Conservation (phyloP, 2,329 filamentous ascomycete genomes). For the Fusarium liriodendri region DNA sequence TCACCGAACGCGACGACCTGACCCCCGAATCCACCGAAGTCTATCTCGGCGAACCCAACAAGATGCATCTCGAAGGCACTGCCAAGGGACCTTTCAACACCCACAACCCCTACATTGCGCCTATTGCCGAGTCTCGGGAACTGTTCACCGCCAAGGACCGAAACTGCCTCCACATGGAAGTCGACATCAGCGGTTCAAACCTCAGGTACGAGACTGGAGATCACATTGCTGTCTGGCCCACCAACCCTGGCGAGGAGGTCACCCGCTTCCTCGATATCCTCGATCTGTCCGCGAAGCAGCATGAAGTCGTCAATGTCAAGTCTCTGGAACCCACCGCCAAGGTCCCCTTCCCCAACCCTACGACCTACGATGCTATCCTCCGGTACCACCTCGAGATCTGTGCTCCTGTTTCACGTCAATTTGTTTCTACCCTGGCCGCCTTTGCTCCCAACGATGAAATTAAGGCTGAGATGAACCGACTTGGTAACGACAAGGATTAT, state of each 20-base stretch:
- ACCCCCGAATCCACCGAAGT: conserved; percentile 82
- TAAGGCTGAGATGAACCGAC: conserved; percentile 88
- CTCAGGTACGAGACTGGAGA: conserved; percentile 96
- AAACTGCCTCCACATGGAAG: conserved; percentile 96
- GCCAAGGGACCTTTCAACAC: conserved; percentile 93
- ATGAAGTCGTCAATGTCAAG: conserved; percentile 89
- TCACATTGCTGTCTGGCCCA: conserved; percentile 97
- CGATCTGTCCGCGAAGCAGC: conserved; percentile 79
- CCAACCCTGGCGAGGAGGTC: conserved; percentile 91
- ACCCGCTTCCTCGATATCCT: conserved; percentile 87
- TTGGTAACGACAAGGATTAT: conserved; percentile 94
- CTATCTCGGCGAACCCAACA: conserved; percentile 96
- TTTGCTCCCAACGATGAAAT: conserved; percentile 88
- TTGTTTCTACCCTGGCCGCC: conserved; percentile 85
- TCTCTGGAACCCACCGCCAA: conserved; percentile 94
- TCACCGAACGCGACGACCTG: conserved; percentile 80
- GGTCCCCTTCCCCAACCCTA: conserved; percentile 96
- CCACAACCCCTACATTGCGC: conserved; percentile 96
- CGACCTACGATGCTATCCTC: conserved; percentile 91
- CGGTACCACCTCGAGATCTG: conserved; percentile 98
- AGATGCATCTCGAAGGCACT: conserved; percentile 88
- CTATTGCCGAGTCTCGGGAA: conserved; percentile 90
- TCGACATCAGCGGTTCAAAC: conserved; percentile 90
- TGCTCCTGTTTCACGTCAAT: conserved; percentile 95
- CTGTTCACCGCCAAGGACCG: conserved; percentile 89